Evolutionary conservation across 2,329 filamentous ascomycete genomes (phyloP), one percentile per base, ranked within the genome.

Genomic region (Ophiostoma quercus): DNA sequence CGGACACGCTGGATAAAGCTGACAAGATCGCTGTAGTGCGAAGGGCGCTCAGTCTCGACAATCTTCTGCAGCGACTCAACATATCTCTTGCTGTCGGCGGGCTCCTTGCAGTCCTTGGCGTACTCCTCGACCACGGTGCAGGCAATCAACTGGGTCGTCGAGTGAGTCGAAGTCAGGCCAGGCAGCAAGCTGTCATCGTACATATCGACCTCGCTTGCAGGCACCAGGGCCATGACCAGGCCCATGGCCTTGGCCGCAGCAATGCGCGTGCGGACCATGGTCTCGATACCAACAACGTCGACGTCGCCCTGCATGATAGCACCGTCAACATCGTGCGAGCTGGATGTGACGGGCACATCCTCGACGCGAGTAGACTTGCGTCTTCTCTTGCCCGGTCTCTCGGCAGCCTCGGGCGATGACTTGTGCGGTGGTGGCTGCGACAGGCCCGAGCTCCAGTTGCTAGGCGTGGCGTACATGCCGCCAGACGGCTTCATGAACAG

Each of bases 251-350:
- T 88, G 25, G 94, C 92, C 14, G 94, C 92, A 71, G 88, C 91
- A n/a, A 96, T 90, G 74, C 94, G 91, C 8, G 94, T 97, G 72
- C 94, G 88, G 67, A 98, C 88, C 78, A 99, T 87, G 7, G 89
- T 89, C 71, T 99, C 95, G 75, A 91, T 87, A 41, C 95, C 94
- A 34, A 99, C 94, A 60, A 99, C 84, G 76, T 99, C 96, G 66
- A 98, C 90, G 76, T 99, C 96, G 68, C 96, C 95, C 77, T 94
- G 92, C 83, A 99, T 93, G 90, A 99, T 97, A 74, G 96, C 94
- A 11, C 94, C 95, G 78, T 99, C 95, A 22, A 99, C 92, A 78
- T 99, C 97, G 79, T 99, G 95, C 1, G 90, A 87, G n/a, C 90
- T 82, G n/a, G 82, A 85, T 3, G 85, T 80, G 1, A 86, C 81